Evolutionary conservation across 192 early-diverging fungal genomes (phyloP).

Genomic region (Entomortierella chlamydospora): DNA sequence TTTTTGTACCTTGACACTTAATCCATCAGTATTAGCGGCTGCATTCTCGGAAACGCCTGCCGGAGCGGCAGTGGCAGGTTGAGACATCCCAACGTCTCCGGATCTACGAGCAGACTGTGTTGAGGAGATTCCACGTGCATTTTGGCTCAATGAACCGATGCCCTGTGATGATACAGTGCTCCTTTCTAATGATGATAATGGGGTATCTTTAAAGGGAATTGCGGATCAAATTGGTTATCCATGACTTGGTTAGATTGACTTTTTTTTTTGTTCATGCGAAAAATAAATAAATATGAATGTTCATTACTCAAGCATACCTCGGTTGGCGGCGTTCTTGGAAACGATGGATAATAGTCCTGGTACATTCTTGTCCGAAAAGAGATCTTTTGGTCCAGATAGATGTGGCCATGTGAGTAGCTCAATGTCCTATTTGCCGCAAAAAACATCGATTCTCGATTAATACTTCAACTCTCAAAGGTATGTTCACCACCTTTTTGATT

Average conservation of each 20-base stretch:
- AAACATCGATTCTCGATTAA: no score
- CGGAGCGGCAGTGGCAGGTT: neutral
- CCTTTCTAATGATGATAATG: neutral
- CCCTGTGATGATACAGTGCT: neutral
- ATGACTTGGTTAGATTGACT: no score
- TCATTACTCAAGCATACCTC: neutral
- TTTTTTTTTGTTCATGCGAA: neutral
- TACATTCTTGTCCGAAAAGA: constrained; percentile 29
- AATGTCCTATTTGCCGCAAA: constrained; percentile 22
- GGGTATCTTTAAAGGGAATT: neutral
- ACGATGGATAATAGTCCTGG: constrained; percentile 19
- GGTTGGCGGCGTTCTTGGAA: constrained; percentile 17
- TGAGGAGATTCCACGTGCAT: neutral
- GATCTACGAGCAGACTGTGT: neutral
- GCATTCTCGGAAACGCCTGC: neutral
- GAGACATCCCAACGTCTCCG: neutral
- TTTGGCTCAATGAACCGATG: neutral
- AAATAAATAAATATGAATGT: neutral
- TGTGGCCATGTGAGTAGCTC: constrained; percentile 20
- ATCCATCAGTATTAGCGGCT: neutral
- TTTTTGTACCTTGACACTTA: neutral
- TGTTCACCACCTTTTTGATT: neutral
- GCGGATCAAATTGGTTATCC: constrained; percentile 8
- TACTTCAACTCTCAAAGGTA: neutral
- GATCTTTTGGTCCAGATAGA: constrained; percentile 17